Percentiles rank a stretch among this genome's conserved stretches.
Conservation (phyloP, 352 stramenopile genomes). For the Vaucheria bursata region DNA sequence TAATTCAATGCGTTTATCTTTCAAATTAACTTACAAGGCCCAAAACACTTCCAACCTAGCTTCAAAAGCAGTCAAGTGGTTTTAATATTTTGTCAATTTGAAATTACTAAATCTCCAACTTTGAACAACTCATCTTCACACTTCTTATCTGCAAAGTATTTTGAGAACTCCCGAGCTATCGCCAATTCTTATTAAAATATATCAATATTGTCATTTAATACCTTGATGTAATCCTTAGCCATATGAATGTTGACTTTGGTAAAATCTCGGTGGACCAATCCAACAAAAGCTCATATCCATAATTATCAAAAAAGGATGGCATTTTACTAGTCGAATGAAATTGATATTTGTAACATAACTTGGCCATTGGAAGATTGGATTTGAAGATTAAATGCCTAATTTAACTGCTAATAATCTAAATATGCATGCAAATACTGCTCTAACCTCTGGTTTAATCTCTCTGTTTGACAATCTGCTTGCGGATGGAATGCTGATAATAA, state of each 20-base stretch:
- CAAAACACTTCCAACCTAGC: no score
- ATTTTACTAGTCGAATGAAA: not conserved
- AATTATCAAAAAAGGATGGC: not conserved
- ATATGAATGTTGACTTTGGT: slow-evolving; percentile 8
- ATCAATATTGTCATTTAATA: not conserved
- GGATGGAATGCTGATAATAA: no score
- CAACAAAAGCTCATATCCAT: slow-evolving; percentile 10
- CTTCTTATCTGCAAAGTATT: not conserved
- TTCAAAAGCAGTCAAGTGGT: not conserved
- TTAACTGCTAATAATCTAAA: no score
- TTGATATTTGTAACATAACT: not conserved
- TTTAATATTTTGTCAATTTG: not conserved
- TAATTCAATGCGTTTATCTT: no score
- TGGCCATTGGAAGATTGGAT: not conserved
- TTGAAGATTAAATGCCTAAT: no score
- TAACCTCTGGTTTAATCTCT: no score
- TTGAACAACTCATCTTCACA: not conserved
- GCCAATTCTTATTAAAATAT: not conserved
- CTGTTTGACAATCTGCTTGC: no score
- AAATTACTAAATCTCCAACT: not conserved
- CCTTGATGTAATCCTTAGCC: not conserved
- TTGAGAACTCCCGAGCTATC: not conserved
- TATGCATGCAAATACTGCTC: no score
- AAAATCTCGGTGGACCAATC: slow-evolving; percentile 16
- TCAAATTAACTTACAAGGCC: no score